Evolutionary conservation across 768 basidiomycete species (phyloP).

Genomic region (Mrakia gelida): DNA sequence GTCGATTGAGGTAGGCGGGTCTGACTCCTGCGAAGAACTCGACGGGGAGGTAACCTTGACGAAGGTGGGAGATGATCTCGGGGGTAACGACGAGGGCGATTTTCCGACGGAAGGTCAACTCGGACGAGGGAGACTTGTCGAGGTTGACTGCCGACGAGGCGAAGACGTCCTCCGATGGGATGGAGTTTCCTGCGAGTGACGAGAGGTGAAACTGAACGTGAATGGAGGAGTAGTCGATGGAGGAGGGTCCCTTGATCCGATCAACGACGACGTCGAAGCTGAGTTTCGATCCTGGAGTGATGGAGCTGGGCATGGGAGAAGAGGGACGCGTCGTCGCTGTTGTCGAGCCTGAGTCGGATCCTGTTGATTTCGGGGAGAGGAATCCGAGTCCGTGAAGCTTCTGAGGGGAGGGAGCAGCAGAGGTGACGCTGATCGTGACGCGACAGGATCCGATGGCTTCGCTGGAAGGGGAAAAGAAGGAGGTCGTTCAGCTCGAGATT

Average conservation of each 20-base stretch:
- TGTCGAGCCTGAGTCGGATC: constrained; percentile 47
- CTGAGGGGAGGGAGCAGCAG: not conserved
- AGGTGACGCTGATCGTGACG: constrained; percentile 65
- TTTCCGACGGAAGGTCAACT: constrained; percentile 75
- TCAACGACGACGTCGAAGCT: constrained; percentile 82
- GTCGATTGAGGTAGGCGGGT: constrained; percentile 75
- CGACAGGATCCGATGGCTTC: constrained; percentile 95
- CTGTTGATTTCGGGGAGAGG: constrained; percentile 53
- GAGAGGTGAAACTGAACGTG: constrained; percentile 87
- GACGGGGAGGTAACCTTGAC: constrained; percentile 73
- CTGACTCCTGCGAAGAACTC: constrained; percentile 83
- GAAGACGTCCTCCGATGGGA: constrained; percentile 73
- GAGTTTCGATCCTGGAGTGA: constrained; percentile 74
- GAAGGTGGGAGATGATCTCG: constrained; percentile 67
- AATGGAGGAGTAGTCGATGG: constrained; percentile 78
- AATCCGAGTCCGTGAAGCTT: constrained; percentile 53
- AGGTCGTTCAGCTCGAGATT: not conserved
- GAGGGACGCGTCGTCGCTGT: constrained; percentile 69
- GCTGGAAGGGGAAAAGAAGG: constrained; percentile 44
- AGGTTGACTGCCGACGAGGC: constrained; percentile 71
- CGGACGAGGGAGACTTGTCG: constrained; percentile 63
- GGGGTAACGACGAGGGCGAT: constrained; percentile 73
- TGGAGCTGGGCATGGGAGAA: constrained; percentile 63
- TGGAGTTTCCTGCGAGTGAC: constrained; percentile 69
- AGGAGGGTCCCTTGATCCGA: constrained; percentile 77